phyloP scores from a whole-genome alignment of 441 rosid genomes.

The Viola pubescens region DNA sequence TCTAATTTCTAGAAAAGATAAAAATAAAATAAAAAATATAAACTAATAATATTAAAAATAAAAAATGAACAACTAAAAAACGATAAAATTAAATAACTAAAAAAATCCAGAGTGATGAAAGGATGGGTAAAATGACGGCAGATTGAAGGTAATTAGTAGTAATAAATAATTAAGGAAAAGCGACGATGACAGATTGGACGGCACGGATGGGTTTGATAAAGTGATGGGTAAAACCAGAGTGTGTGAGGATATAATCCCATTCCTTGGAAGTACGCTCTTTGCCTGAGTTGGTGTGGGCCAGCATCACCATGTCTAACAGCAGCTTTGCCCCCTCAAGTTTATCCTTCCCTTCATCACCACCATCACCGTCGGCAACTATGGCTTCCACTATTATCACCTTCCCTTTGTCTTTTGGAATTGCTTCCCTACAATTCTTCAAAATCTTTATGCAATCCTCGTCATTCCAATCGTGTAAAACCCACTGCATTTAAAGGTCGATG shows the following conservation, averaged over 20 bases:
- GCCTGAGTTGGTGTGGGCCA: conserved; percentile 51
- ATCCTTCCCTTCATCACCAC: conserved; percentile 26
- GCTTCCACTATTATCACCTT: conserved; percentile 51
- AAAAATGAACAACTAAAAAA: too few species aligned
- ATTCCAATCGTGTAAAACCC: conserved; percentile 64
- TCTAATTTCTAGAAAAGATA: too few species aligned
- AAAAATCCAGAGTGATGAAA: too few species aligned
- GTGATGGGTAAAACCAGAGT: conserved; percentile 43
- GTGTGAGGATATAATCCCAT: conserved; percentile 38
- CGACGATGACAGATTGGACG: conserved; percentile 38
- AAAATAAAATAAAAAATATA: too few species aligned
- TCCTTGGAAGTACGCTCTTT: conserved; percentile 52
- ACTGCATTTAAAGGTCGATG: conserved; percentile 15
- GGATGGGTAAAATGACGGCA: too few species aligned
- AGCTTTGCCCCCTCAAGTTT: conserved; percentile 31
- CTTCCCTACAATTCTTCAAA: conserved; percentile 48
- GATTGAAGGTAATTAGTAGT: too few species aligned
- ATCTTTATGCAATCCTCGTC: conserved; percentile 52
- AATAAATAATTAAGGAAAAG: conserved; percentile 25
- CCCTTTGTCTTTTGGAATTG: conserved; percentile 35
- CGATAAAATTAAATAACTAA: too few species aligned
- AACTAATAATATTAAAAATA: too few species aligned
- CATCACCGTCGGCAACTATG: conserved; percentile 31
- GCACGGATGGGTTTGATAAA: conserved; percentile 29
- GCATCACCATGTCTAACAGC: conserved; percentile 53